phyloP scores from a whole-genome alignment of 2,329 filamentous ascomycete species.

The Sarocladium oryzae region DNA sequence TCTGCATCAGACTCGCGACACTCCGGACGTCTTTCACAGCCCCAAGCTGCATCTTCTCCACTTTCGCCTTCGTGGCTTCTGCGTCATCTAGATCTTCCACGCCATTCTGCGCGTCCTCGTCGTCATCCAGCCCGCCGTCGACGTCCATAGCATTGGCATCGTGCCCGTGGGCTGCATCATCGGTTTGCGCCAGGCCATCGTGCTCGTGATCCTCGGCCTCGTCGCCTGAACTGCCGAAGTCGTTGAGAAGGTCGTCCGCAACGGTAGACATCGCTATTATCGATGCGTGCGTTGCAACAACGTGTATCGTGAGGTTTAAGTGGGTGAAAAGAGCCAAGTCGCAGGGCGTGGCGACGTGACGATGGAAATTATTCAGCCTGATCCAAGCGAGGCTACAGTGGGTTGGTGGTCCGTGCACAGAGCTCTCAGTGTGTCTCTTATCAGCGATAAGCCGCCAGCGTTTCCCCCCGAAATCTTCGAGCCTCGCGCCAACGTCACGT shows the following conservation, averaged over 20 bases:
- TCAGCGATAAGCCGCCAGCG: conserved; percentile 8
- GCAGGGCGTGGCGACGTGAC: not conserved
- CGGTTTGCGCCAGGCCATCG: conserved; percentile 38
- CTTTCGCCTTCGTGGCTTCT: conserved; percentile 67
- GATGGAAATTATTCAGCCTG: conserved; percentile 9
- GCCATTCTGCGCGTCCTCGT: conserved; percentile 34
- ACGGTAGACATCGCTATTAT: conserved; percentile 68
- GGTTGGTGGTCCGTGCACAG: not conserved
- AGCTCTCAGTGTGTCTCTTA: not conserved
- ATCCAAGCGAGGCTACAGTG: not conserved
- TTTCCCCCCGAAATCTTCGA: conserved; percentile 5
- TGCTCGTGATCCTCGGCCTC: conserved; percentile 61
- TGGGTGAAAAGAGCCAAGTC: conserved; percentile 10
- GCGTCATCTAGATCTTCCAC: conserved; percentile 42
- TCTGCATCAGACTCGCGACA: conserved; percentile 75
- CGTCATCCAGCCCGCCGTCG: conserved; percentile 20
- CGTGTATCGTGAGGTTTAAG: conserved; percentile 12
- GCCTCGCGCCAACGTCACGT: conserved; percentile 8
- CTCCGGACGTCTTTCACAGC: conserved; percentile 70
- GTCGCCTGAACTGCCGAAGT: conserved; percentile 59
- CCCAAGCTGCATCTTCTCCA: conserved; percentile 76
- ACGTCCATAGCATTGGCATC: conserved; percentile 43
- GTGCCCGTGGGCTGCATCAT: conserved; percentile 32
- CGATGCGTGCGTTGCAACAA: conserved; percentile 11
- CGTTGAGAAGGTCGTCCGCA: conserved; percentile 85